A percentile compares a stretch with the other conserved stretches of the same genome.
Evolutionary conservation across 2,329 filamentous ascomycete species (phyloP).

Genomic region (Ceratocystis ficicola): DNA sequence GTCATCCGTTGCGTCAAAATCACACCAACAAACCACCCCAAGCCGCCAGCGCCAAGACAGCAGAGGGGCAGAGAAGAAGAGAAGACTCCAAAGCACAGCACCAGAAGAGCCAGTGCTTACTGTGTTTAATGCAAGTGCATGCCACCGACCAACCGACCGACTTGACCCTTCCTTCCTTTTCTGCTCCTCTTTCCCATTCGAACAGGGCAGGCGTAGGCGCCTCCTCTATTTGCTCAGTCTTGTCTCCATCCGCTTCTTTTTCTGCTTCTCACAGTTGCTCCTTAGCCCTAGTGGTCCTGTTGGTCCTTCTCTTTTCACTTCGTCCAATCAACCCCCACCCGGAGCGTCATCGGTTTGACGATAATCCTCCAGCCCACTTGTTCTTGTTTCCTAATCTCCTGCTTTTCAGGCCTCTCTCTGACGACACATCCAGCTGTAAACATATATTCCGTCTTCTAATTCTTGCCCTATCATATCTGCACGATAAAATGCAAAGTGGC

Average conservation of each 20-base stretch:
- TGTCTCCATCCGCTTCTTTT: background rate
- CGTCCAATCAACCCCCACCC: background rate
- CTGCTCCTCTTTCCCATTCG: background rate
- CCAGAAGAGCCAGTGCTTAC: conserved; percentile 3
- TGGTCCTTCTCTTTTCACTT: background rate
- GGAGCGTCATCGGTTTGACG: conserved; percentile 2
- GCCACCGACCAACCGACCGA: background rate
- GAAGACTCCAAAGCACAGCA: background rate
- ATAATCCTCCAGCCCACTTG: conserved; percentile 1
- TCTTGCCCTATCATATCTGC: background rate
- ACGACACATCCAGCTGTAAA: background rate
- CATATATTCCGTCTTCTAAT: background rate
- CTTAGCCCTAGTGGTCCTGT: background rate
- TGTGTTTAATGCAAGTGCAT: background rate
- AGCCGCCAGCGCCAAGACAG: no score
- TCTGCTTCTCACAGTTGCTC: background rate
- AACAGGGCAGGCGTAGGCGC: conserved; percentile 19
- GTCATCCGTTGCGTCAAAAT: conserved; percentile 13
- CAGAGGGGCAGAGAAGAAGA: background rate
- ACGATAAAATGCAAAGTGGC: no score
- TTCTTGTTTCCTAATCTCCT: background rate
- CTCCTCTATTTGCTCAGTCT: background rate
- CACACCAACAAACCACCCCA: background rate
- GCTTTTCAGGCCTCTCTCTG: background rate
- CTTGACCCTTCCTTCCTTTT: background rate